Conservation (phyloP, 73 alveolate genomes). For the Symbiodinium natans region DNA sequence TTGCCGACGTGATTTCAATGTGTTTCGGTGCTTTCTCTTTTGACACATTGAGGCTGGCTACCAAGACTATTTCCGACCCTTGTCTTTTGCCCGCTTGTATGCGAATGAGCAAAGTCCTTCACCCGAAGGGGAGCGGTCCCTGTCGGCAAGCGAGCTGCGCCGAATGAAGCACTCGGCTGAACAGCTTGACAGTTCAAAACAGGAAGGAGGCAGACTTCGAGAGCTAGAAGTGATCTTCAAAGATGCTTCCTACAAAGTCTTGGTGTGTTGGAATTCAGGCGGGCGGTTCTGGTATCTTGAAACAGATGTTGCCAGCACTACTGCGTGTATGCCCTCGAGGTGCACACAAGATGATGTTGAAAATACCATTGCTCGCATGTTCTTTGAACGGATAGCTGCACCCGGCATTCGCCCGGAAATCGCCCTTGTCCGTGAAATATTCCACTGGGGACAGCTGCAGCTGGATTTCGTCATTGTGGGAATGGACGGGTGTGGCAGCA, state of each 20-base stretch:
- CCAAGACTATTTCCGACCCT: background rate
- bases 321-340: conserved; percentile 9
- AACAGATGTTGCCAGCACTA: background rate
- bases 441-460: conserved; percentile 32
- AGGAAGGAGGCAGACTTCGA: background rate
- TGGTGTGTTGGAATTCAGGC: conserved; percentile 21
- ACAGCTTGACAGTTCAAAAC: background rate
- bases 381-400: background rate
- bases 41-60: background rate
- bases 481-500: conserved; percentile 72
- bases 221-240: conserved; percentile 14
- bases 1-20: no score
- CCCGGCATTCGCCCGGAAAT: background rate
- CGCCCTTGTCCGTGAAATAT: background rate
- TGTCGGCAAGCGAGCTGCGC: background rate
- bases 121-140: background rate
- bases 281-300: conserved; percentile 69
- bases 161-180: background rate
- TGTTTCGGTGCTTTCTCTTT: no score
- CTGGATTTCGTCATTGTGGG: conserved; percentile 66
- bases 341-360: background rate
- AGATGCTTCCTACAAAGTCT: conserved; percentile 39
- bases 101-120: background rate
- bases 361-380: background rate
- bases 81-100: background rate